These are phyloP conservation scores for Lagenidium giganteum DNA, from an alignment of 352 stramenopile genomes.

Conservation along the genomic window DNA sequence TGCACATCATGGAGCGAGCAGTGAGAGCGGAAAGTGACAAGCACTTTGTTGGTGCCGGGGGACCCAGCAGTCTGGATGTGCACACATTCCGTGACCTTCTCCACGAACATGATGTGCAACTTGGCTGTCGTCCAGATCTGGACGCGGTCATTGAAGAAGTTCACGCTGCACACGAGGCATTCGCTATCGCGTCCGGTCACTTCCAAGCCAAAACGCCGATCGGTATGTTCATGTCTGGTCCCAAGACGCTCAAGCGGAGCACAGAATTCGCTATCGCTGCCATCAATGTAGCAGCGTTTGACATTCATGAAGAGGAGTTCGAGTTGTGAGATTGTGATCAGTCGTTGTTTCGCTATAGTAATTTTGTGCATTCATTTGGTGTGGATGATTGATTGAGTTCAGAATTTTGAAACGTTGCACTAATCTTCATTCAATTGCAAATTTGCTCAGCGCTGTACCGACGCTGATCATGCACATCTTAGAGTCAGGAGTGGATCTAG, in stretches of 20 bases:
- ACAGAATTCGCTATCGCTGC: constrained; percentile 4
- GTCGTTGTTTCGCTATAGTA: not conserved
- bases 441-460: too few species aligned
- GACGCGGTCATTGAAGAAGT: constrained; percentile 21
- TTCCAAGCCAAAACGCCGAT: constrained; percentile 7
- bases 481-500: too few species aligned
- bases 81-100: constrained; percentile 23
- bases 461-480: too few species aligned
- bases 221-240: constrained; percentile 37
- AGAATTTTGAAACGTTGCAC: too few species aligned
- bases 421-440: too few species aligned
- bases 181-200: not conserved
- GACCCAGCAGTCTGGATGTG: too few species aligned
- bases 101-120: constrained; percentile 16
- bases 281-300: constrained; percentile 12
- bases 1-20: too few species aligned
- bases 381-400: too few species aligned
- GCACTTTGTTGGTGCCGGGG: too few species aligned
- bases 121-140: constrained; percentile 28
- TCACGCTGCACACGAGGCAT: constrained; percentile 2
- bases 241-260: constrained; percentile 23
- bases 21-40: too few species aligned
- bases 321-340: constrained; percentile 8
- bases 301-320: constrained; percentile 23
- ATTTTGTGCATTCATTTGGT: not conserved